Percentiles rank a stretch among this genome's conserved stretches.
Conservation (phyloP, 352 stramenopile genomes). For the Bremia lactucae region DNA sequence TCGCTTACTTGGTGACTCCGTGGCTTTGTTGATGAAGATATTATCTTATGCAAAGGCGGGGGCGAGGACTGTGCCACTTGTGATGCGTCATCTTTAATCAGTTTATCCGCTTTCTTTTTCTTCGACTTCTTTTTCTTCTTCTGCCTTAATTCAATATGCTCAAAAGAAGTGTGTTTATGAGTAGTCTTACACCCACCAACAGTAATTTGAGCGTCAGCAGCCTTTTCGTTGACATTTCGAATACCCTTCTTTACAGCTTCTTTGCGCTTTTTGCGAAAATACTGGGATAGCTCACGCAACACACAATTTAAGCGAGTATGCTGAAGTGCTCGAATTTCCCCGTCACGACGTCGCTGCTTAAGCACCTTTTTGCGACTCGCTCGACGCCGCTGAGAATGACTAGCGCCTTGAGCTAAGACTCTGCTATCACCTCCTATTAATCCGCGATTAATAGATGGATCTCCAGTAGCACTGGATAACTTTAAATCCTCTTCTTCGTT, state of each 20-base stretch:
- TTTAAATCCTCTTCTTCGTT: conserved; percentile 26
- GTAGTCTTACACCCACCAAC: conserved; percentile 12
- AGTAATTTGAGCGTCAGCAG: conserved; percentile 11
- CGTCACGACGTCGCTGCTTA: conserved; percentile 45
- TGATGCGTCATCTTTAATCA: not conserved
- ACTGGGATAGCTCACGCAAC: conserved; percentile 29
- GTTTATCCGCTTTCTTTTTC: conserved; percentile 24
- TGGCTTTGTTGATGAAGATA: not conserved
- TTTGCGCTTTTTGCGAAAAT: conserved; percentile 22
- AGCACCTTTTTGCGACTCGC: conserved; percentile 56
- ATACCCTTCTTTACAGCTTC: conserved; percentile 20
- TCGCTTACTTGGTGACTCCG: not conserved
- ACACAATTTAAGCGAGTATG: conserved; percentile 28
- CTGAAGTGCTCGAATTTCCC: conserved; percentile 24
- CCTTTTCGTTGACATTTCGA: conserved; percentile 27
- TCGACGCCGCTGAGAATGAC: conserved; percentile 44
- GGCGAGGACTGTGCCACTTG: not conserved
- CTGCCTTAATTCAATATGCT: conserved; percentile 6
- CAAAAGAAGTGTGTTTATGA: not conserved
- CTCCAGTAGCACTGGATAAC: not conserved
- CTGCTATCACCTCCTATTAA: not conserved
- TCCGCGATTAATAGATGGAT: not conserved
- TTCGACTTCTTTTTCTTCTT: conserved; percentile 21
- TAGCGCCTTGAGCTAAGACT: conserved; percentile 6
- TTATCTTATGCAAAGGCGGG: conserved; percentile 3